phyloP scores from a whole-genome alignment of 192 early-diverging fungal species.

The Physocladia obscura region DNA sequence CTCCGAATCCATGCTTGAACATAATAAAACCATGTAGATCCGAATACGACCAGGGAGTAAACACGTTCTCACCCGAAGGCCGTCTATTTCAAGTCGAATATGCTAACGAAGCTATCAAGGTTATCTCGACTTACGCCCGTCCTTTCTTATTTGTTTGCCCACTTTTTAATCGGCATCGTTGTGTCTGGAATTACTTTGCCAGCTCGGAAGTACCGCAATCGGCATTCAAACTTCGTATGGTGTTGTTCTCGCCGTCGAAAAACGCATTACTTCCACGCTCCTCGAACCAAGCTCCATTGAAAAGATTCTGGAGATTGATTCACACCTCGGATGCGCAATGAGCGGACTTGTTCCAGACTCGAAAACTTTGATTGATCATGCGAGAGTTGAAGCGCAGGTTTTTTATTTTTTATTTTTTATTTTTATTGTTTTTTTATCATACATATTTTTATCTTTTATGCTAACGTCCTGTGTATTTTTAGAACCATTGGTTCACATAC shows the following conservation, averaged over 20 bases:
- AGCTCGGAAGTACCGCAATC: constrained; percentile 92
- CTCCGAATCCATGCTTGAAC: no score
- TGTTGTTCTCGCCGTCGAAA: constrained; percentile 94
- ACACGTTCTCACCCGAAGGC: constrained; percentile 99
- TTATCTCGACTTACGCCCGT: constrained; percentile 35
- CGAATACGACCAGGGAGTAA: constrained; percentile 99
- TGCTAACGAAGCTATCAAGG: constrained; percentile 99
- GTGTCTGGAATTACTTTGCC: no score
- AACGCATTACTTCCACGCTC: constrained; percentile 89
- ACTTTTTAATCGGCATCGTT: background rate
- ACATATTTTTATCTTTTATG: constrained; percentile 1
- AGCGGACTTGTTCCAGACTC: constrained; percentile 95
- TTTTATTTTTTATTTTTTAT: background rate
- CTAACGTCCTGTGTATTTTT: no score
- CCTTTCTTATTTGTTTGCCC: background rate
- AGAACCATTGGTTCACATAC: constrained; percentile 95
- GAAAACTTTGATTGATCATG: constrained; percentile 98
- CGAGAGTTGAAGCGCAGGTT: constrained; percentile 91
- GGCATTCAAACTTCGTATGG: constrained; percentile 96
- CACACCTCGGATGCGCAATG: constrained; percentile 94
- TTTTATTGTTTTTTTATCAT: background rate
- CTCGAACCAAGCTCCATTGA: constrained; percentile 94
- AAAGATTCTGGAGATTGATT: constrained; percentile 97
- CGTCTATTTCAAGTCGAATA: constrained; percentile 99
- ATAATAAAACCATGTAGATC: no score